Conservation (phyloP, 2,329 filamentous ascomycete species). For the Pseudogymnoascus sp. region DNA sequence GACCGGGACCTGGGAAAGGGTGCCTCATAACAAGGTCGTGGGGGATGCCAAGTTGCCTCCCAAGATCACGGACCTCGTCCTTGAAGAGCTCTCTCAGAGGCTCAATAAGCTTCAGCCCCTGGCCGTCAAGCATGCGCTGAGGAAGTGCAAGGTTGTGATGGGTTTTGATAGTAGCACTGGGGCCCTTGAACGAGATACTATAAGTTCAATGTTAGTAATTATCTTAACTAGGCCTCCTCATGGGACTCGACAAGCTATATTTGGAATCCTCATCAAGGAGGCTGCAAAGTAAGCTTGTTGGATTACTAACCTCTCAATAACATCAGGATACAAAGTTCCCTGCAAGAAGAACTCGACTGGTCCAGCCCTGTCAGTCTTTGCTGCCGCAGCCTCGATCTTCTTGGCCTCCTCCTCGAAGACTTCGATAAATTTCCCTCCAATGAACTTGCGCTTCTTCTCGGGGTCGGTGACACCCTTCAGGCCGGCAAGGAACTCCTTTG, state of each 20-base stretch:
- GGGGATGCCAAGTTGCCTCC: conserved; percentile 61
- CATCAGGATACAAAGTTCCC: conserved; percentile 61
- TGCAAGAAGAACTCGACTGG: conserved; percentile 83
- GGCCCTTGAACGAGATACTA: conserved; percentile 63
- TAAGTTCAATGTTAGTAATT: neutral
- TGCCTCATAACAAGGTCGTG: conserved; percentile 72
- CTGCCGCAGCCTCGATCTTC: conserved; percentile 63
- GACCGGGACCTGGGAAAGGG: conserved; percentile 54
- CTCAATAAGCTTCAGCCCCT: conserved; percentile 61
- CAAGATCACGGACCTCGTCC: conserved; percentile 67
- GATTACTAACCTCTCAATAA: conserved; percentile 36
- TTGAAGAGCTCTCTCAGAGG: conserved; percentile 76
- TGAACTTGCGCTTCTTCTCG: conserved; percentile 86
- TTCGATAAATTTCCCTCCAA: conserved; percentile 71
- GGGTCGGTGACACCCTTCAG: conserved; percentile 73
- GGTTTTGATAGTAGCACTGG: conserved; percentile 64
- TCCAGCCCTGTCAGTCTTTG: conserved; percentile 58
- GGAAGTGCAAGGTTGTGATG: conserved; percentile 64
- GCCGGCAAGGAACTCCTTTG: conserved; percentile 65
- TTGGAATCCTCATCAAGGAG: conserved; percentile 41
- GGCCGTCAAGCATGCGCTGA: conserved; percentile 42
- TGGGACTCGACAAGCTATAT: neutral
- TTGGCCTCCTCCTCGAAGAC: conserved; percentile 75
- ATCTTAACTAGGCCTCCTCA: conserved; percentile 47
- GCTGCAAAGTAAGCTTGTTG: conserved; percentile 19